phyloP scores from a whole-genome alignment of 2,329 filamentous ascomycete species.

The Drechslera avenae region DNA sequence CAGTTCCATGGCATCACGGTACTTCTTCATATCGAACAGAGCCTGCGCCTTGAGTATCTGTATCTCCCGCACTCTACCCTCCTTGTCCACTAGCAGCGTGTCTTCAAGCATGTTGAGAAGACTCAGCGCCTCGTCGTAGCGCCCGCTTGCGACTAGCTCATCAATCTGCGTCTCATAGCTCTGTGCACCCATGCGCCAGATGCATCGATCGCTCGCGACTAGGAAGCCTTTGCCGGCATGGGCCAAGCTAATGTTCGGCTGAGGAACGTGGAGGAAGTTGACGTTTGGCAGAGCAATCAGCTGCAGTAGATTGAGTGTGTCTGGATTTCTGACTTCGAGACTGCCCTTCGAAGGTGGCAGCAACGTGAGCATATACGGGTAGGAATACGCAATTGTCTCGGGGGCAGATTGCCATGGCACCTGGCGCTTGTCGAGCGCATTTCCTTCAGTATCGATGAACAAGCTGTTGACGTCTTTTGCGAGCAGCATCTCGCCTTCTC shows the following conservation, averaged over 20 bases:
- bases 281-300: constrained; percentile 81
- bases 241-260: constrained; percentile 89
- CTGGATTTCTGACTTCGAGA: constrained; percentile 89
- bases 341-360: constrained; percentile 82
- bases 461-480: constrained; percentile 97
- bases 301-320: constrained; percentile 88
- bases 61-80: constrained; percentile 77
- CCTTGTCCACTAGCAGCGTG: constrained; percentile 83
- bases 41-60: constrained; percentile 90
- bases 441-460: constrained; percentile 85
- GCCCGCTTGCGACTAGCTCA: constrained; percentile 73
- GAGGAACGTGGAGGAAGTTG: constrained; percentile 84
- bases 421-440: constrained; percentile 79
- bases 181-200: constrained; percentile 95
- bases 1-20: constrained; percentile 82
- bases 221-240: constrained; percentile 96
- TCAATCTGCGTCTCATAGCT: constrained; percentile 90
- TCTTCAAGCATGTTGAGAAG: constrained; percentile 89
- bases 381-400: constrained; percentile 92
- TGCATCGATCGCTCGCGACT: constrained; percentile 84
- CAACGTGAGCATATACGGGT: constrained; percentile 89
- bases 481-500: constrained; percentile 84
- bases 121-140: constrained; percentile 91
- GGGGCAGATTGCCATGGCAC: constrained; percentile 91
- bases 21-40: constrained; percentile 82